phyloP scores from a whole-genome alignment of 2,329 filamentous ascomycete species.

The Neopestalotiopsis clavispora region DNA sequence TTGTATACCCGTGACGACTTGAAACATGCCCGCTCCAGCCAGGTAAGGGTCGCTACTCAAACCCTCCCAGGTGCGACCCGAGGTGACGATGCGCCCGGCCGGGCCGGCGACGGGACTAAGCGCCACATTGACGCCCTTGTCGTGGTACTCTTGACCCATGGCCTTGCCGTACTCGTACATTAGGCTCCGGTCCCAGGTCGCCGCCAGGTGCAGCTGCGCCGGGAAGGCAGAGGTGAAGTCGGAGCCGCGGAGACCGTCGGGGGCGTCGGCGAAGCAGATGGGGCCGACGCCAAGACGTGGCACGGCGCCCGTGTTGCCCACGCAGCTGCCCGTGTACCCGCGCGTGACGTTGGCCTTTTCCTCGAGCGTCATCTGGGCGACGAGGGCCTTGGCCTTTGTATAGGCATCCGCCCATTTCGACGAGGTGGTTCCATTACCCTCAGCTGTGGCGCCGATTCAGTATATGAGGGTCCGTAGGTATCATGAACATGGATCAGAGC shows the following conservation, averaged over 20 bases:
- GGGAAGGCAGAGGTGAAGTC: slow-evolving; percentile 82
- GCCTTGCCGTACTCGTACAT: slow-evolving; percentile 81
- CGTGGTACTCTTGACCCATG: slow-evolving; percentile 70
- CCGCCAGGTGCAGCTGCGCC: slow-evolving; percentile 70
- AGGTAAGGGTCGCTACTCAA: slow-evolving; percentile 85
- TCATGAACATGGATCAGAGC: not conserved
- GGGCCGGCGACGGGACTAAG: slow-evolving; percentile 83
- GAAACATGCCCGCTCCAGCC: slow-evolving; percentile 74
- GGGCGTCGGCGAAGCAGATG: slow-evolving; percentile 83
- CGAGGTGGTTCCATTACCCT: slow-evolving; percentile 66
- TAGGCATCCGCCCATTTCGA: slow-evolving; percentile 74
- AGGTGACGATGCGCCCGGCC: slow-evolving; percentile 78
- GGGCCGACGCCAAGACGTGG: slow-evolving; percentile 72
- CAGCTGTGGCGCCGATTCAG: not conserved
- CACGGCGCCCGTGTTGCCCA: slow-evolving; percentile 73
- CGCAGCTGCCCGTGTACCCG: slow-evolving; percentile 36
- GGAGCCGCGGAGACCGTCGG: slow-evolving; percentile 76
- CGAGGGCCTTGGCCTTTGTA: slow-evolving; percentile 72
- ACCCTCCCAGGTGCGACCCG: slow-evolving; percentile 87
- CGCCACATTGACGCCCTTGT: slow-evolving; percentile 71
- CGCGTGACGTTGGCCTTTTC: slow-evolving; percentile 79
- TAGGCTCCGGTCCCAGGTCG: slow-evolving; percentile 82
- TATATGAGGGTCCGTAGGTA: not conserved
- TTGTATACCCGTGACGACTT: slow-evolving; percentile 73
- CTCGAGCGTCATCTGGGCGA: slow-evolving; percentile 77